Evolutionary conservation across 2,329 filamentous ascomycete species (phyloP).

Genomic region (Gaeumannomyces tritici): DNA sequence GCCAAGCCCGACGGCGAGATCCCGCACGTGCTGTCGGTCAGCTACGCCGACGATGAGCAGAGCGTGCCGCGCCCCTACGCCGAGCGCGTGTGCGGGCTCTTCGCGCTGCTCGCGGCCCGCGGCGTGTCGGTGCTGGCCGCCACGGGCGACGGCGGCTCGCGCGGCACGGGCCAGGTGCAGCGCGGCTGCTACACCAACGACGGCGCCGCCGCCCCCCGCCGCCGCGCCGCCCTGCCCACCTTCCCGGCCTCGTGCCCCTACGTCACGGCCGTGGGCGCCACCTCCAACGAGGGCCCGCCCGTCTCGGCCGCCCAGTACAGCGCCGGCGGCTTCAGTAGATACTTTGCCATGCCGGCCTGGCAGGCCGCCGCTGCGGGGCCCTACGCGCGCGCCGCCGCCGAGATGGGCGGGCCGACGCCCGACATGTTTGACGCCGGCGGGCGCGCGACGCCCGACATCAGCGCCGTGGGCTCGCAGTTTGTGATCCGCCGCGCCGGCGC

Average conservation of each 20-base stretch:
- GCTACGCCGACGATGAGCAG: slow-evolving; percentile 50
- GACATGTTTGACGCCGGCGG: slow-evolving; percentile 34
- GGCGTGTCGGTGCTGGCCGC: slow-evolving; percentile 41
- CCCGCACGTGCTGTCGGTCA: slow-evolving; percentile 47
- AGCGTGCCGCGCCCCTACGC: slow-evolving; percentile 43
- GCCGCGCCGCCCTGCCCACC: slow-evolving; percentile 44
- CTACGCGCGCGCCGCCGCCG: slow-evolving; percentile 30
- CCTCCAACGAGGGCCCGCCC: slow-evolving; percentile 24
- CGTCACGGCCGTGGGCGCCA: slow-evolving; percentile 57
- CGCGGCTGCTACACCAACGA: slow-evolving; percentile 51
- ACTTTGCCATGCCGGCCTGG: slow-evolving; percentile 35
- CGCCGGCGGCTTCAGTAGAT: slow-evolving; percentile 42
- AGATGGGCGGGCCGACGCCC: slow-evolving; percentile 21
- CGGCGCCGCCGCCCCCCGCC: slow-evolving; percentile 43
- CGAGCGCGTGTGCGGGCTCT: slow-evolving; percentile 38
- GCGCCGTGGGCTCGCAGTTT: slow-evolving; percentile 50
- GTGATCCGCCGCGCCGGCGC: slow-evolving; percentile 21
- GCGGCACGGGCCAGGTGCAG: slow-evolving; percentile 23
- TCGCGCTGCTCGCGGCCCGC: slow-evolving; percentile 42
- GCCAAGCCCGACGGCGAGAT: slow-evolving; percentile 29
- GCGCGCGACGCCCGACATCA: slow-evolving; percentile 40
- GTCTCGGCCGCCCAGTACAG: slow-evolving; percentile 34
- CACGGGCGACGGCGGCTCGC: slow-evolving; percentile 40
- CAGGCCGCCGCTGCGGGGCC: slow-evolving; percentile 28
- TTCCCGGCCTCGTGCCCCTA: slow-evolving; percentile 62